Evolutionary conservation across 2,329 filamentous ascomycete genomes (phyloP), one percentile per base, ranked within the genome.

Genomic region (Cladosporium velox): DNA sequence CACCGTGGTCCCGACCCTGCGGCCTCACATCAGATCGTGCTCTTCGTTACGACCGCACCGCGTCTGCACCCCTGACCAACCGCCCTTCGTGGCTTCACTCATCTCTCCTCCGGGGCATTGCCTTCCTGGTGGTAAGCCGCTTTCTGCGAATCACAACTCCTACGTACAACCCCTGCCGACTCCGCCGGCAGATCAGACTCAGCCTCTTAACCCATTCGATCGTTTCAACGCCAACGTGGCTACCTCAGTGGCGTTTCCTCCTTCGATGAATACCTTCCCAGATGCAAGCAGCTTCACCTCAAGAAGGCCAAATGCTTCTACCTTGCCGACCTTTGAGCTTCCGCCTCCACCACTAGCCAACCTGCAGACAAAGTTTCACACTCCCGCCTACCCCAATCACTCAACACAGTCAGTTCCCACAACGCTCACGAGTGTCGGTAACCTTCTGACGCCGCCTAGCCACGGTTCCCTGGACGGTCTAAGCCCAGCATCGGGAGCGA

Each of bases 291-390:
- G 89, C 80, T 88, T 93, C 76, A 87, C 88, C 71, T 85, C 88
- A 77, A 86, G 90, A 74, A 87, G 90, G 78, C 86, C 88, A 74
- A 89, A 89, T 74, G 87, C 90, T 68, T 87, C 86, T 66, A 85
- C 86, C 72, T 84, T 93, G 68, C 89, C 90, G 66, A 85, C 80
- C 71, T 91, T 91, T 75, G 87, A 90, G 74, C 85, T 92, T 60
- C 87, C 87, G 70, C 87, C 89, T 64, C 87, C 88, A 71, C 84
- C 86, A 60, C 80, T 85, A 73, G 79, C 77, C 72, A 78, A 77
- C 77, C 78, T 78, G 59, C 73, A 78, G 28, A 77, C 85, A 72
- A 87, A 86, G 76, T 86, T 84, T 72, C 78, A 82, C 66, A 78
- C 78, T 58, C 73, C 73, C 59, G 73, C 73, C 62, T 54, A 70